phyloP scores from a whole-genome alignment of 352 stramenopile genomes.

The Phytophthora sp. region DNA sequence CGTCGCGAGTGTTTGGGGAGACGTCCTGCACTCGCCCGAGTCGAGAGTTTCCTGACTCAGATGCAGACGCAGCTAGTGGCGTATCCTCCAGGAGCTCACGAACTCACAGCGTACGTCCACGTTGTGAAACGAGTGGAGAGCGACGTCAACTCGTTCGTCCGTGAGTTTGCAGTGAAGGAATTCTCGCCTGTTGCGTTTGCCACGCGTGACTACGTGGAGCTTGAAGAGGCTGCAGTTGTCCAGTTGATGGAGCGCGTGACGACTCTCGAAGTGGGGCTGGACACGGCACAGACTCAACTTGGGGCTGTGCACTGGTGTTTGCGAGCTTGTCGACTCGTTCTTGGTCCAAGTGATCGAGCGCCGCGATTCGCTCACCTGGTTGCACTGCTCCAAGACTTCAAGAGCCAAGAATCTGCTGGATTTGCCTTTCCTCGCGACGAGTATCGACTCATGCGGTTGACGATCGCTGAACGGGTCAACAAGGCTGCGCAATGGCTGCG shows the following conservation, averaged over 20 bases:
- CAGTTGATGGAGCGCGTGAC: conserved; percentile 69
- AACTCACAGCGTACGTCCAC: conserved; percentile 64
- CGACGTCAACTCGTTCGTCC: conserved; percentile 44
- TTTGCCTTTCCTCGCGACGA: conserved; percentile 70
- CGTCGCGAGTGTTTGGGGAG: conserved; percentile 50
- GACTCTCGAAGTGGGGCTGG: conserved; percentile 60
- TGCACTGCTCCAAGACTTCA: conserved; percentile 61
- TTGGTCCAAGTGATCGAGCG: conserved; percentile 45
- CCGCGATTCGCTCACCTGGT: conserved; percentile 78
- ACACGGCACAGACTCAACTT: conserved; percentile 57
- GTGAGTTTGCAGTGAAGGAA: conserved; percentile 46
- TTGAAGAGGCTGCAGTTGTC: conserved; percentile 35
- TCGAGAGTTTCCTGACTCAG: conserved; percentile 64
- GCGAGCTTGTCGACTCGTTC: conserved; percentile 68
- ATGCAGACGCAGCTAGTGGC: conserved; percentile 64
- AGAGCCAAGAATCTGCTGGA: conserved; percentile 43
- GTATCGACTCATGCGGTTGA: conserved; percentile 74
- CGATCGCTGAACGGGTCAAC: conserved; percentile 68
- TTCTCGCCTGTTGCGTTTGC: conserved; percentile 63
- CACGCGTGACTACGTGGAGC: conserved; percentile 42
- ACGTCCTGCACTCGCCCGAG: conserved; percentile 52
- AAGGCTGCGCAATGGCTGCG: conserved; percentile 72
- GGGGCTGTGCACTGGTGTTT: conserved; percentile 81
- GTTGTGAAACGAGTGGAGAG: conserved; percentile 48
- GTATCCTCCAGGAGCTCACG: conserved; percentile 49